Conservation (phyloP, 1,284 basidiomycete genomes). For the Heterobasidion parviporum region DNA sequence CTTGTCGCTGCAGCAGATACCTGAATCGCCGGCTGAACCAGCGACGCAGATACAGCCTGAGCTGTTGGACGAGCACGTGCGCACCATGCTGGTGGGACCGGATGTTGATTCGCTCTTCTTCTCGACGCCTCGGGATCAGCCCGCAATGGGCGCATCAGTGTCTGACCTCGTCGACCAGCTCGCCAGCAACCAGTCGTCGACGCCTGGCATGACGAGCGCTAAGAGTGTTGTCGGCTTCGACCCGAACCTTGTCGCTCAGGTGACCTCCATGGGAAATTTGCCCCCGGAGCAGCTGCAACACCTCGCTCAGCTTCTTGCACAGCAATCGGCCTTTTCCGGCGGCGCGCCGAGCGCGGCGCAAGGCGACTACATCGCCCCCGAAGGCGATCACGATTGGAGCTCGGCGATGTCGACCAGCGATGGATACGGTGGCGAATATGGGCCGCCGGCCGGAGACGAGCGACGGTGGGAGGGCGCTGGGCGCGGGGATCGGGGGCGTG, state of each 20-base stretch:
- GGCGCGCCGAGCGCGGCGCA: neutral
- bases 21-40: constrained; percentile 71
- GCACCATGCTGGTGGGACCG: constrained; percentile 58
- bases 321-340: constrained; percentile 12
- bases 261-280: constrained; percentile 16
- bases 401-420: constrained; percentile 12
- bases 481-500: constrained; percentile 26
- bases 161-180: constrained; percentile 66
- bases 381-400: neutral
- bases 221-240: constrained; percentile 14
- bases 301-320: constrained; percentile 37
- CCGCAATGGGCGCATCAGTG: constrained; percentile 31
- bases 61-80: constrained; percentile 54
- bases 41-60: constrained; percentile 50
- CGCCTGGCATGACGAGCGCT: constrained; percentile 18
- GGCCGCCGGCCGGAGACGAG: constrained; percentile 19
- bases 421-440: constrained; percentile 22
- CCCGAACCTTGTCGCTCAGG: constrained; percentile 9
- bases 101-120: constrained; percentile 57
- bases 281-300: constrained; percentile 57
- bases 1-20: constrained; percentile 54
- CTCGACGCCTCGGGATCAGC: constrained; percentile 20
- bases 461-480: constrained; percentile 29
- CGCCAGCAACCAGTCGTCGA: constrained; percentile 14
- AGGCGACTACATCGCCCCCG: neutral